A percentile compares a stretch with the other conserved stretches of the same genome.
phyloP scores from a whole-genome alignment of 1,284 basidiomycete genomes.

The Malassezia restricta region DNA sequence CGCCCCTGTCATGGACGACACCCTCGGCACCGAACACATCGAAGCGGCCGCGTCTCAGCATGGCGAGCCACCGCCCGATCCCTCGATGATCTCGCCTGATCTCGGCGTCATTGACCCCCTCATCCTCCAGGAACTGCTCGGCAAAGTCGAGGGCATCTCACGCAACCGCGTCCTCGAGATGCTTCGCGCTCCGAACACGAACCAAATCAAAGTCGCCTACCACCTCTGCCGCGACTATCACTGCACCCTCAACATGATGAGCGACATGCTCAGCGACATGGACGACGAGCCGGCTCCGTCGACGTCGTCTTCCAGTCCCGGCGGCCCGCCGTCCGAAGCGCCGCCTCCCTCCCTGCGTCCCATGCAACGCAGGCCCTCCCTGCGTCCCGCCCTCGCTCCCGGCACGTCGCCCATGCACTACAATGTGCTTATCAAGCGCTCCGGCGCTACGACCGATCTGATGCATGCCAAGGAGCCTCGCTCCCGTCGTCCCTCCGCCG shows the following conservation, averaged over 20 bases:
- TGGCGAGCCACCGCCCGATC: background rate
- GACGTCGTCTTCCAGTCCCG: slow-evolving; percentile 44
- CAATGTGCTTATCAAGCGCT: slow-evolving; percentile 15
- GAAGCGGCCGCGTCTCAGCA: background rate
- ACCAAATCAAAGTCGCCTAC: slow-evolving; percentile 92
- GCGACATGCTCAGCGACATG: slow-evolving; percentile 4
- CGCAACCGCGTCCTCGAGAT: slow-evolving; percentile 75
- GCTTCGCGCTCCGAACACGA: slow-evolving; percentile 71
- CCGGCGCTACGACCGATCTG: slow-evolving; percentile 12
- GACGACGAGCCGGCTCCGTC: slow-evolving; percentile 13
- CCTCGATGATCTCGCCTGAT: slow-evolving; percentile 34
- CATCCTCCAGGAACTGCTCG: slow-evolving; percentile 68
- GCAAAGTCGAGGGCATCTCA: slow-evolving; percentile 63
- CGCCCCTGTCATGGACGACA: slow-evolving; percentile 19
- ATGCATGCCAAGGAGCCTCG: slow-evolving; percentile 8
- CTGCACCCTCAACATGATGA: slow-evolving; percentile 61
- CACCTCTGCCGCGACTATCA: slow-evolving; percentile 81
- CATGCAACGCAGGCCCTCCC: background rate
- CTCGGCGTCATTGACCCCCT: slow-evolving; percentile 79
- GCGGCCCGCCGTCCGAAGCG: background rate
- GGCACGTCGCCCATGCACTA: slow-evolving; percentile 15
- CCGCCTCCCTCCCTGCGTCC: background rate
- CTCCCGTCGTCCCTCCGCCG: slow-evolving; percentile 9
- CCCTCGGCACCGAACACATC: background rate
- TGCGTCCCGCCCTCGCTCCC: background rate